A percentile compares a stretch with the other conserved stretches of the same genome.
Evolutionary conservation across 768 basidiomycete genomes (phyloP).

Genomic region (Cystofilobasidium bisporidii): DNA sequence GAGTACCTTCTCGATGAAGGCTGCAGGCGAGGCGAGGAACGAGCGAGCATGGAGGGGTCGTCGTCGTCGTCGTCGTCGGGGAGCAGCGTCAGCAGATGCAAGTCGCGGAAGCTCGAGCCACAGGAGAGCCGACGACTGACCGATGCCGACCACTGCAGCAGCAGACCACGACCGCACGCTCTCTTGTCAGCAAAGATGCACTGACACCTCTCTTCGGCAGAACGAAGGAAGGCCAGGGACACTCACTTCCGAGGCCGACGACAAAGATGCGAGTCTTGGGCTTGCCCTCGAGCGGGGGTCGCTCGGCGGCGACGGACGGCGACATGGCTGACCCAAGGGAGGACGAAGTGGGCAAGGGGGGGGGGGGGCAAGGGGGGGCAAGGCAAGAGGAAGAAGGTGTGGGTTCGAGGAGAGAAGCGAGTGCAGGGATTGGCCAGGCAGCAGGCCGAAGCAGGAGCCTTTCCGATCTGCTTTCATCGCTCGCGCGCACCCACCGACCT

Average conservation of each 20-base stretch:
- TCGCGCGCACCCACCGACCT: no score
- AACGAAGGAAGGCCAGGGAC: no score
- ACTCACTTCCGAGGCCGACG: slow-evolving; percentile 48
- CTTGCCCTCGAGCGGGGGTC: slow-evolving; percentile 3
- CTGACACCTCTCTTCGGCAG: no score
- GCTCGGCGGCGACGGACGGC: neutral
- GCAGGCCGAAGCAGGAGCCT: neutral
- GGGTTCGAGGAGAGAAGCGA: neutral
- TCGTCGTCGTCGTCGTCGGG: no score
- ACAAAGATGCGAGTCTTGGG: slow-evolving; percentile 36
- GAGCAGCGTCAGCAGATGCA: no score
- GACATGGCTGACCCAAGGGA: neutral
- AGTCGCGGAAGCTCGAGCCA: no score
- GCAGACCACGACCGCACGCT: neutral
- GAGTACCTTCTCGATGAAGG: slow-evolving; percentile 62
- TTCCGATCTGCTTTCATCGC: neutral
- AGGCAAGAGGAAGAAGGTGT: neutral
- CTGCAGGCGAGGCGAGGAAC: slow-evolving; percentile 33
- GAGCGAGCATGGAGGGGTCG: neutral
- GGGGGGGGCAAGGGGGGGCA: no score
- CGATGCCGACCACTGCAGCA: neutral
- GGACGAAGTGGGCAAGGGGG: no score
- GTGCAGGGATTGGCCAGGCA: neutral
- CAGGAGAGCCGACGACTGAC: neutral
- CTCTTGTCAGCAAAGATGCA: no score